Conservation (phyloP, 306 rosid species). For the Elaeagnus macrophylla region DNA sequence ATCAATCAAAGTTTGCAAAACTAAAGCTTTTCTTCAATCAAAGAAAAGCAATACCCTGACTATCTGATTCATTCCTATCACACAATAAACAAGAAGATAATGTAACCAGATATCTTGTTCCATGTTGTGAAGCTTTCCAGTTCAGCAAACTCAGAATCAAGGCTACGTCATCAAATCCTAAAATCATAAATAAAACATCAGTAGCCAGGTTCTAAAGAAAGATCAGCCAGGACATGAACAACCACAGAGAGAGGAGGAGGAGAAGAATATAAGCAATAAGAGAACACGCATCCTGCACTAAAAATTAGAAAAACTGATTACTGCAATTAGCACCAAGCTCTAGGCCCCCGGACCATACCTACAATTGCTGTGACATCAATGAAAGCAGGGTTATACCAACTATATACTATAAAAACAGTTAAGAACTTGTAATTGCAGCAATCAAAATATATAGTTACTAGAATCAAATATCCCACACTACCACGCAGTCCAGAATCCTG, state of each 20-base stretch:
- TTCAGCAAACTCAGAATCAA: not conserved
- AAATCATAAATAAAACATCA: not conserved
- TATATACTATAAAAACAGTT: not conserved
- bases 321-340: not conserved
- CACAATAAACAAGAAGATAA: too few species aligned
- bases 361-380: not conserved
- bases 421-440: not conserved
- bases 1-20: too few species aligned
- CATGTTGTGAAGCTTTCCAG: not conserved
- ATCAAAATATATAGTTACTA: not conserved
- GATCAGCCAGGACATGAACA: too few species aligned
- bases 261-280: not conserved
- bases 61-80: not conserved
- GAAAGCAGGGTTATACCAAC: not conserved
- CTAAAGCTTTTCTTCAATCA: too few species aligned
- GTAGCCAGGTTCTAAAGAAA: not conserved
- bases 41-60: too few species aligned
- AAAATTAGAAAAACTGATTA: not conserved
- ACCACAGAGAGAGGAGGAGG: not conserved
- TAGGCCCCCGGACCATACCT: not conserved
- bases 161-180: not conserved
- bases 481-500: not conserved
- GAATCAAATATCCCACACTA: not conserved
- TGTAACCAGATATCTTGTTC: not conserved
- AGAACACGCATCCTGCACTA: not conserved